Evolutionary conservation across 2,329 filamentous ascomycete species (phyloP).

Genomic region (Aciculosporium take): DNA sequence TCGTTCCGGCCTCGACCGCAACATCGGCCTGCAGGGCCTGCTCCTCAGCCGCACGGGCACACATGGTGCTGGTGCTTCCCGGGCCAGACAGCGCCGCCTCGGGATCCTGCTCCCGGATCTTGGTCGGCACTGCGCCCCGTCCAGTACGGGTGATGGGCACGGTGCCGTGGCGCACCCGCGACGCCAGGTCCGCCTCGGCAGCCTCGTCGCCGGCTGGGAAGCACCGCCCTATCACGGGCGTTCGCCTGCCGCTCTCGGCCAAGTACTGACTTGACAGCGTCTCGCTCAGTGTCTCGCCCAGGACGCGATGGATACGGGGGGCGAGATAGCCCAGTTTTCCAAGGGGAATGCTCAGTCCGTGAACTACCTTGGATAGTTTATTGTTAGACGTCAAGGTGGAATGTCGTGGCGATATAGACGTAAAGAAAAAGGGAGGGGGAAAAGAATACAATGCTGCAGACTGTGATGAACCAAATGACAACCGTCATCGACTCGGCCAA

Average conservation of each 20-base stretch:
- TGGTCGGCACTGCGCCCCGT: slow-evolving; percentile 1
- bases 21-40: background rate
- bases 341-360: slow-evolving; percentile 69
- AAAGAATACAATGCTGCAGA: slow-evolving; percentile 60
- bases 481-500: slow-evolving; percentile 54
- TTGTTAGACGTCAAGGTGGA: background rate
- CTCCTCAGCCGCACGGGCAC: background rate
- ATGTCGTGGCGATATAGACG: too few relatives aligned
- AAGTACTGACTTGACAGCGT: background rate
- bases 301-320: slow-evolving; percentile 38
- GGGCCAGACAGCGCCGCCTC: background rate
- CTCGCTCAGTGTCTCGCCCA: slow-evolving; percentile 12
- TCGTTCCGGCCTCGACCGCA: background rate
- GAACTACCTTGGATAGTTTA: slow-evolving; percentile 39
- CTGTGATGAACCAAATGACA: slow-evolving; percentile 73
- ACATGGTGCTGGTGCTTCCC: background rate
- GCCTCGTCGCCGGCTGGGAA: background rate
- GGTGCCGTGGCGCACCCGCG: slow-evolving; percentile 2
- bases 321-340: slow-evolving; percentile 52
- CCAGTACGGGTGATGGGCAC: slow-evolving; percentile 2
- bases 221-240: background rate
- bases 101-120: background rate
- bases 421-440: background rate
- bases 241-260: background rate
- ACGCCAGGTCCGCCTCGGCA: slow-evolving; percentile 2